Evolutionary conservation across 257 asterid species (phyloP), one percentile per base, ranked within the genome.

Genomic region (Nicotiana knightiana): DNA sequence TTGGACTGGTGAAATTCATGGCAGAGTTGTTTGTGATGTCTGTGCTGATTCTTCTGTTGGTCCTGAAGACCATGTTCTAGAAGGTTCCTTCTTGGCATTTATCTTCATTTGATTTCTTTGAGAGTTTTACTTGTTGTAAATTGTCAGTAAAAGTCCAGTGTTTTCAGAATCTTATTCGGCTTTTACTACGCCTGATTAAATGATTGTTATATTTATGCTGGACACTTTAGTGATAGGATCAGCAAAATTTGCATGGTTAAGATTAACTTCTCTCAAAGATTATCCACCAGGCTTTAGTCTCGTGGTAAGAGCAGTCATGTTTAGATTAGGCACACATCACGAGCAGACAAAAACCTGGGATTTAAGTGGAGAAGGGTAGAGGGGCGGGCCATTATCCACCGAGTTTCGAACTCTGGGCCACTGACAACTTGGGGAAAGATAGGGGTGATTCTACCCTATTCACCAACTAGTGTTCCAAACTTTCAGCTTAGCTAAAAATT

Each of bases 21-120:
- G 97, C 77, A 85, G 98, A 71, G 98, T 95, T 37, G 92, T 91
- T 32, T 93, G 99, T 85, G 97, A 93, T 90, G 96, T 93, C 58
- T 93, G 98, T 84, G 97, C 88, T n/a, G 99, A 95, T 89, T 90
- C 99, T 81, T 90, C 94, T 24, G 87, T 93, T 82, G 97, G 96
- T 78, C 98, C 98, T 12, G 97, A 95, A 90, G 97, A 93, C 80
- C 97, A 91, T 83, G 89, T 91, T 80, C 85, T 95, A 81, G 83
- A 85, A 88, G 97, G 97, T 84, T 33, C 67, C 39, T 24, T 54
- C 62, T 79, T 30, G 30, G 18, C 15, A 5, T 15, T 53, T 39
- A 67, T 8, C 18, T 18, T 16, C 8, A 21, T 65, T 65, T 65
- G 16, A 62, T 62, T 54, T 4, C 8, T 15, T 71, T 71, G 21